Base-by-base conservation (phyloP, 768 basidiomycete species). In the Royoungia palumana region DNA sequence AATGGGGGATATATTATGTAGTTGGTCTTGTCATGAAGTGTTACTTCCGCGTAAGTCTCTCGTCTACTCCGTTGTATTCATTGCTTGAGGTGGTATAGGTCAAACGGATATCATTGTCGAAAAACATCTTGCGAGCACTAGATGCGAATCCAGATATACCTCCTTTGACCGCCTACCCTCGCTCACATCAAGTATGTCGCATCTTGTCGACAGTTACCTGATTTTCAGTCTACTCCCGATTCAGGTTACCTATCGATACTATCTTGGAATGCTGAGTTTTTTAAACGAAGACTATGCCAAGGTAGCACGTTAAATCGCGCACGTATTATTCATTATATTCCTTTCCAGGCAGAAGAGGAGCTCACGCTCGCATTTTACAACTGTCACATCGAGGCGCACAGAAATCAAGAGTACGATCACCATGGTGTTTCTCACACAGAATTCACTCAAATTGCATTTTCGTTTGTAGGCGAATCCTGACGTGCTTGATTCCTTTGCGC, bases 251-350 rank as follows among this genome's bases (percentile, higher is more conserved):
- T 96, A 89, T 70, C 77, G 84, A 52, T 99, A 95, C 74, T 97
- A 97, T 64, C 70, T 96, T 41, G 96, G 95, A 54, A 90, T 97
- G 83, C 76, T 98, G 52, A 86, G 83, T 62, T 97, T 98, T 70
- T 68, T 97, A 52, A 90, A 90, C 60, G 96, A 97, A 65, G 88
- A 95, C 41, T 94, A 91, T 61, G 75, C 72, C 34, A 92, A 92
- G 72, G 91, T 86, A 41, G 27, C 65, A 54, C 32, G 40, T 12
- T n/a, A 45, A n/a, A 20, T 13, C 12, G 6, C 12, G 24, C 34
- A 1, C 22, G 9, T 22, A 35, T 40, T 27, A 36, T 55, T 54
- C n/a, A 56, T 13, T 13, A 2, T 17, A 5, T 17, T 40, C 20
- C 22, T 14, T n/a, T 19, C 17, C 36, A 93, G 89, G 82, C 92